These are phyloP conservation scores for Solanum pennellii DNA, from an alignment of 257 asterid species.

Conservation along the genomic window DNA sequence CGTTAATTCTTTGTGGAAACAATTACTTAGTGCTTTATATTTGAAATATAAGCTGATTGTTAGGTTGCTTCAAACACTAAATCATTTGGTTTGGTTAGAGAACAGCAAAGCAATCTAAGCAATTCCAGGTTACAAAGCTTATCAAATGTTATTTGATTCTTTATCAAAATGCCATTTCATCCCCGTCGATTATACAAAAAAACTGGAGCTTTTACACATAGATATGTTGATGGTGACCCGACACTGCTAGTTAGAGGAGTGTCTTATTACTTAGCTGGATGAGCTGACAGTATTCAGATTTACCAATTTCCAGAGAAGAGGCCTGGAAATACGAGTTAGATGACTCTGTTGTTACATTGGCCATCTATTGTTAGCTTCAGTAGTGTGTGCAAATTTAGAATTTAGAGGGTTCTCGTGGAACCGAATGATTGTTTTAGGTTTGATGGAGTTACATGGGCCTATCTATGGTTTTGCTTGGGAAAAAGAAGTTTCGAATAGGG, in stretches of 20 bases:
- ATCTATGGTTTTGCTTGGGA: background rate
- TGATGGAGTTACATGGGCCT: background rate
- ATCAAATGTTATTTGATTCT: background rate
- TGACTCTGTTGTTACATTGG: background rate
- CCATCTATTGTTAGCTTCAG: background rate
- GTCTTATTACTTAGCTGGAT: background rate
- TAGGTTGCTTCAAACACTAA: background rate
- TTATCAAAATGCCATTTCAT: background rate
- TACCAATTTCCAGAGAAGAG: background rate
- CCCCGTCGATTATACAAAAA: background rate
- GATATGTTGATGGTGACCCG: background rate
- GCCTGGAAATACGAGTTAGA: background rate
- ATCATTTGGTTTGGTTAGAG: background rate
- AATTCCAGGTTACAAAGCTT: background rate
- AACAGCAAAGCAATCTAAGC: background rate
- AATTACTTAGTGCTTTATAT: background rate
- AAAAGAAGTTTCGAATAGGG: background rate
- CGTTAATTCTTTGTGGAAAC: background rate
- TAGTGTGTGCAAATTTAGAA: background rate
- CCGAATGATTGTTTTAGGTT: background rate
- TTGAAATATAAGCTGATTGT: background rate
- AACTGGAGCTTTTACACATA: background rate
- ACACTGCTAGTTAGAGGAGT: background rate
- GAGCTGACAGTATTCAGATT: background rate
- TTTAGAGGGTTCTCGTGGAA: background rate